Evolutionary conservation across 2,329 filamentous ascomycete species (phyloP).

Genomic region (Talaromyces islandicus): DNA sequence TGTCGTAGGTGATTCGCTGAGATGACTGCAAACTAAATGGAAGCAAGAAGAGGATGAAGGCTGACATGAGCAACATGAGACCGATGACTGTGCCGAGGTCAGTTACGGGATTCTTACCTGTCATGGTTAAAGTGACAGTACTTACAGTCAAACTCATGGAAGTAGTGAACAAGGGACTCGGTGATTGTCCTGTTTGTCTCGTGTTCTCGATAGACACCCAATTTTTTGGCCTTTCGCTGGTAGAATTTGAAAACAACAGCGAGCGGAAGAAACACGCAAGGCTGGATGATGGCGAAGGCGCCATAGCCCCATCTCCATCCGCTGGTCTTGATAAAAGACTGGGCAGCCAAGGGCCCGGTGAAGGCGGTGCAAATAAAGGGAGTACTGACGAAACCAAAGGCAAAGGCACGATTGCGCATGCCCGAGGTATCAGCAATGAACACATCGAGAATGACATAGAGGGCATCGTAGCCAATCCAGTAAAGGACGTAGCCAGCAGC

Average conservation of each 20-base stretch:
- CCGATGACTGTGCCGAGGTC: constrained; percentile 41
- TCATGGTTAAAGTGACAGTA: background rate
- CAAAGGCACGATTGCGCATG: constrained; percentile 55
- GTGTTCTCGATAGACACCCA: constrained; percentile 45
- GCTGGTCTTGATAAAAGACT: constrained; percentile 43
- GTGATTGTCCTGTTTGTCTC: constrained; percentile 40
- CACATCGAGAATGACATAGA: constrained; percentile 52
- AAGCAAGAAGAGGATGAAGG: constrained; percentile 59
- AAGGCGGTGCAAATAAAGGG: constrained; percentile 59
- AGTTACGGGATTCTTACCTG: constrained; percentile 44
- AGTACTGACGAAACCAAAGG: constrained; percentile 53
- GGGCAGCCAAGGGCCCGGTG: constrained; percentile 48
- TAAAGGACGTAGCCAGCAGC: constrained; percentile 60
- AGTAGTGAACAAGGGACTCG: constrained; percentile 49
- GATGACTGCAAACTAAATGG: constrained; percentile 54
- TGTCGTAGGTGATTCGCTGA: constrained; percentile 36
- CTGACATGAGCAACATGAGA: constrained; percentile 54
- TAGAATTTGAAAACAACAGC: constrained; percentile 51
- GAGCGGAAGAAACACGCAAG: constrained; percentile 51
- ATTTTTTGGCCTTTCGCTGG: constrained; percentile 51
- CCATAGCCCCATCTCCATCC: constrained; percentile 61
- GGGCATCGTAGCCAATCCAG: constrained; percentile 51
- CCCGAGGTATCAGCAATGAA: constrained; percentile 60
- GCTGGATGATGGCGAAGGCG: constrained; percentile 55
- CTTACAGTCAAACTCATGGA: constrained; percentile 57